phyloP scores from a whole-genome alignment of 306 rosid genomes.

The Corylus heterophylla region DNA sequence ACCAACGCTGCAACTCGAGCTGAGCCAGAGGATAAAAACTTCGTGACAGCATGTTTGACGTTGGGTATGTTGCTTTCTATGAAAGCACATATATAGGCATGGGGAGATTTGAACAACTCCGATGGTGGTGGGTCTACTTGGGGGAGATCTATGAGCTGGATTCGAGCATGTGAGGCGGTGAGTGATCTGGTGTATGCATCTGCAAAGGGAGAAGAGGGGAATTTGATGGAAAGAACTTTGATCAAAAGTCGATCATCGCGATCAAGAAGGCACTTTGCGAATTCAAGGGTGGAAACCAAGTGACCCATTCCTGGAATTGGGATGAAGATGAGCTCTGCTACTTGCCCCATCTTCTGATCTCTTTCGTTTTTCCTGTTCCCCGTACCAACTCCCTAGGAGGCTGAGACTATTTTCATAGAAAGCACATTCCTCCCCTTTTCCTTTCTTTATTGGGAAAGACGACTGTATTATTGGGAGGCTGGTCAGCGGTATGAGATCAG shows the following conservation, averaged over 20 bases:
- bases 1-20: conserved; percentile 37
- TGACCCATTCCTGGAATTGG: too few relatives aligned
- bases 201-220: conserved; percentile 20
- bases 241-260: conserved; percentile 33
- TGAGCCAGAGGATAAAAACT: conserved; percentile 28
- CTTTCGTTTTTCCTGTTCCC: neutral
- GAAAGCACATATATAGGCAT: conserved; percentile 17
- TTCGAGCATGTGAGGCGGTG: conserved; percentile 36
- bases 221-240: conserved; percentile 44
- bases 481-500: too few relatives aligned
- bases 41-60: conserved; percentile 20
- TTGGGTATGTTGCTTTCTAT: conserved; percentile 31
- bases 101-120: conserved; percentile 28
- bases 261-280: too few relatives aligned
- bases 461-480: too few relatives aligned
- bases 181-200: conserved; percentile 43
- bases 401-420: neutral
- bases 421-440: neutral
- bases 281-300: too few relatives aligned
- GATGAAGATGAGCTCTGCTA: too few relatives aligned
- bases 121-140: conserved; percentile 34
- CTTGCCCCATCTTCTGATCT: conserved; percentile 15
- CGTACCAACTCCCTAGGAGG: neutral
- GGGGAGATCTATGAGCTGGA: conserved; percentile 51
- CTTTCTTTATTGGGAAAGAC: too few relatives aligned